Evolutionary conservation across 2,329 filamentous ascomycete genomes (phyloP), one percentile per base, ranked within the genome.

Genomic region (Xylariales sp.): DNA sequence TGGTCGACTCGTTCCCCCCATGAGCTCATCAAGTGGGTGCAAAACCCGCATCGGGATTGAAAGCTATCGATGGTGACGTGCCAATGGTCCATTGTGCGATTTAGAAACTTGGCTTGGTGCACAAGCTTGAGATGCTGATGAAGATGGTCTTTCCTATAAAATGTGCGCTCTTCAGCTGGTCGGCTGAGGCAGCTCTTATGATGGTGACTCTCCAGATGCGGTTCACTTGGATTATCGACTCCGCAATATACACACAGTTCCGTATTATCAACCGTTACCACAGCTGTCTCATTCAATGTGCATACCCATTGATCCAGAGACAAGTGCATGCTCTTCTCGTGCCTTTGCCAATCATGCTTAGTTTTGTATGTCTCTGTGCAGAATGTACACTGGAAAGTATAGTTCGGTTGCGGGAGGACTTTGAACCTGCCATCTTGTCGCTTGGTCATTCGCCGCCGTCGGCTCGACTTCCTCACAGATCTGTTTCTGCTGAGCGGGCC

Each of bases 321-420:
- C 49, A 76, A 60, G 55, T 76, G 83, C 46, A 80, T 65, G 35
- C 78, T 81, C 48, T 83, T 83, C 52, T 88, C 83, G 54, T 87
- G 83, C 41, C 83, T 67, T 50, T 82, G 78, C 79, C 79, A 83
- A 57, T 83, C 79, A 50, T 83, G 77, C 54, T 83, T 83, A 4
- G 78, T 82, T 47, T 78, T 67, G 58, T 83, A 83, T 0, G 76
- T 80, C 46, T 83, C 78, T 6, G 79, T 82, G 55, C 79, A 83
- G 65, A 83, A 83, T 44, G 79, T 83, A 56, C 79, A 83, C 56
- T 83, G 78, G 57, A 74, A 81, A 3, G 74, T 76, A 51, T 76
- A 77, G 41, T 72, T 61, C 3, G 70, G 72, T 4, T 61, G 59
- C 10, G 50, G 48, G 3, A 72, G 56, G 56, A 12, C 67, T 65